phyloP scores from a whole-genome alignment of 2,329 filamentous ascomycete genomes.

The Colletotrichum somersetense region DNA sequence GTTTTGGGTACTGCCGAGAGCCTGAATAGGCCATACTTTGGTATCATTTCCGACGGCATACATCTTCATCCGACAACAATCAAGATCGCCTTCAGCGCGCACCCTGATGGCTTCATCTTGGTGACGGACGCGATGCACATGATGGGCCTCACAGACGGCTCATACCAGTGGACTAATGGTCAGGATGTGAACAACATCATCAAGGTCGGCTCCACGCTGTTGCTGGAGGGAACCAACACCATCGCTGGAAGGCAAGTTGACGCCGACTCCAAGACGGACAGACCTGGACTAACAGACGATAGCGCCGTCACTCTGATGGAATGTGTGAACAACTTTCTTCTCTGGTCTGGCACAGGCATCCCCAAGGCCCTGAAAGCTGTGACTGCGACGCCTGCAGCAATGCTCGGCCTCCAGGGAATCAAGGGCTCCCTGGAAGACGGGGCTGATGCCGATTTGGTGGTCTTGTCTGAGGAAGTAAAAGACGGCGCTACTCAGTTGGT shows the following conservation, averaged over 20 bases:
- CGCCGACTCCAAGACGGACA: conserved; percentile 3
- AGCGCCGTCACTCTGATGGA: conserved; percentile 81
- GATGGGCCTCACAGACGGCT: conserved; percentile 84
- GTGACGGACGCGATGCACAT: conserved; percentile 95
- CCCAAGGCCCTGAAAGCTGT: conserved; percentile 79
- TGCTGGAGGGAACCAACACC: conserved; percentile 81
- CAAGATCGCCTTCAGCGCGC: conserved; percentile 89
- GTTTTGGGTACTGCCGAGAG: conserved; percentile 78
- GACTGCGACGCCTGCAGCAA: conserved; percentile 80
- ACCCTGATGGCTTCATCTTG: conserved; percentile 86
- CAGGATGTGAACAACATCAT: conserved; percentile 69
- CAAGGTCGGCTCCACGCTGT: conserved; percentile 79
- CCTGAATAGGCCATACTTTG: conserved; percentile 79
- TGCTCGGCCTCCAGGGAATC: conserved; percentile 75
- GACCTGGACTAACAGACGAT: conserved; percentile 18
- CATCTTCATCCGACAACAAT: conserved; percentile 90
- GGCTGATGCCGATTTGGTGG: conserved; percentile 77
- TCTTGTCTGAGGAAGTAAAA: conserved; percentile 69
- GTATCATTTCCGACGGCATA: conserved; percentile 90
- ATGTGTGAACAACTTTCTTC: conserved; percentile 84
- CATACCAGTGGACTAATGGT: conserved; percentile 88
- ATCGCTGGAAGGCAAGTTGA: conserved; percentile 78
- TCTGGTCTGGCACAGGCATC: conserved; percentile 77
- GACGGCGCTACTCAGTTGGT: conserved; percentile 64
- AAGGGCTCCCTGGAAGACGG: conserved; percentile 77